Evolutionary conservation across 2,329 filamentous ascomycete genomes (phyloP).

Genomic region (Uncinocarpus reesii): DNA sequence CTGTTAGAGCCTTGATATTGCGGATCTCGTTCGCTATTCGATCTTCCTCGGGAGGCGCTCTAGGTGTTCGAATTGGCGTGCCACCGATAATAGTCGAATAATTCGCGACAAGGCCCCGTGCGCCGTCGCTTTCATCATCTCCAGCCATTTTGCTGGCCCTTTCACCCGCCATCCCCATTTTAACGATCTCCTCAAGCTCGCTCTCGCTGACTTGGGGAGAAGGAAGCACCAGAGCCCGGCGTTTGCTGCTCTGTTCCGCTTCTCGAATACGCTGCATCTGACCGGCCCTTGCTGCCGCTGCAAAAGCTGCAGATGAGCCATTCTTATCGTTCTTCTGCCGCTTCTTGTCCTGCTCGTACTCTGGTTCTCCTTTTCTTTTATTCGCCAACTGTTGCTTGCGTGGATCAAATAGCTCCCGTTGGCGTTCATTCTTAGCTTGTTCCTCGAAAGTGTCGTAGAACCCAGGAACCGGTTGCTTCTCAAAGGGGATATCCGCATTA

Average conservation of each 20-base stretch:
- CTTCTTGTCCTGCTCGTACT: conserved; percentile 72
- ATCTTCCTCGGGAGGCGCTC: conserved; percentile 84
- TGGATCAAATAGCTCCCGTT: conserved; percentile 79
- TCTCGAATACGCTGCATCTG: conserved; percentile 92
- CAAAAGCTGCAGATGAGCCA: conserved; percentile 63
- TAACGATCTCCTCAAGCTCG: conserved; percentile 94
- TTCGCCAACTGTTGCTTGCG: conserved; percentile 78
- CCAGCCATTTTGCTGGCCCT: conserved; percentile 65
- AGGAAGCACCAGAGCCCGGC: conserved; percentile 70
- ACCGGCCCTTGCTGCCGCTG: conserved; percentile 83
- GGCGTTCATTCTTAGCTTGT: conserved; percentile 65
- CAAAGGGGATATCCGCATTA: conserved; percentile 96
- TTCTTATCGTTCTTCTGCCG: conserved; percentile 82
- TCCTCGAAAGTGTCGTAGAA: conserved; percentile 94
- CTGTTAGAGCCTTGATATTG: conserved; percentile 83
- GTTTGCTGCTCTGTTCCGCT: conserved; percentile 92
- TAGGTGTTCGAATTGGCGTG: conserved; percentile 84
- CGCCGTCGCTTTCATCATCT: conserved; percentile 72
- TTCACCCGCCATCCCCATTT: conserved; percentile 93
- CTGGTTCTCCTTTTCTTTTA: conserved; percentile 84
- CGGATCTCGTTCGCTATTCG: conserved; percentile 92
- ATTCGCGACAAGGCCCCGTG: conserved; percentile 73
- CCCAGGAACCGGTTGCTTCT: conserved; percentile 76
- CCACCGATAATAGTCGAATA: conserved; percentile 71
- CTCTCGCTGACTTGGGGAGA: conserved; percentile 83